Evolutionary conservation across 1,284 basidiomycete species (phyloP).

Genomic region (Porogramme epimiltina): DNA sequence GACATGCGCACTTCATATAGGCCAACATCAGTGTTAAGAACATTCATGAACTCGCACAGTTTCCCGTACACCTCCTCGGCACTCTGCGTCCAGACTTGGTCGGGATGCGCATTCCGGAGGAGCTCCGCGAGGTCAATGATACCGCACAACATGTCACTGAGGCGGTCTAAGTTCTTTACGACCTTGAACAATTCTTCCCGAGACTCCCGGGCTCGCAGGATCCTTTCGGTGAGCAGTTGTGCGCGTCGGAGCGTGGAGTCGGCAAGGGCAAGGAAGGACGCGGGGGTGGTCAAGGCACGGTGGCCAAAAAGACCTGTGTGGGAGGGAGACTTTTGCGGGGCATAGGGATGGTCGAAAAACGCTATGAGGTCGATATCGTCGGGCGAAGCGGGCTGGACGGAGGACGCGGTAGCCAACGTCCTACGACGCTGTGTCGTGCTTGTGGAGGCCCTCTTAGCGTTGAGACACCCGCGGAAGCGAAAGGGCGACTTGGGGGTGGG

Average conservation of each 20-base stretch:
- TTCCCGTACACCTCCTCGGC: conserved; percentile 90
- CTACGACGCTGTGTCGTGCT: conserved; percentile 1
- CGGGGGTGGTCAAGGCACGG: conserved; percentile 58
- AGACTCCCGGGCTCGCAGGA: conserved; percentile 65
- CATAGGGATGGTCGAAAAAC: conserved; percentile 69
- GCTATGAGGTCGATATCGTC: conserved; percentile 67
- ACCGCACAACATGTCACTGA: conserved; percentile 94
- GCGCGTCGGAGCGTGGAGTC: conserved; percentile 75
- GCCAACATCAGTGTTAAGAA: conserved; percentile 93
- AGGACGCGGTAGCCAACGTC: conserved; percentile 34
- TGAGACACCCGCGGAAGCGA: conserved; percentile 49
- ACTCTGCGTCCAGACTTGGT: conserved; percentile 78
- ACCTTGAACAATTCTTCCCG: conserved; percentile 77
- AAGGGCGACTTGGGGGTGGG: conserved; percentile 39
- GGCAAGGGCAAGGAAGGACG: conserved; percentile 63
- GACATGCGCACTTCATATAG: conserved; percentile 80
- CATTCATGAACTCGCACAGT: conserved; percentile 97
- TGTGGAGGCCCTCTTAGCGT: conserved; percentile 23
- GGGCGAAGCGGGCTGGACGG: conserved; percentile 51
- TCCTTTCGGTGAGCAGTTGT: conserved; percentile 72
- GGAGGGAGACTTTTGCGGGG: conserved; percentile 37
- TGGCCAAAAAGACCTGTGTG: conserved; percentile 79
- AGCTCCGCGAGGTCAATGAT: conserved; percentile 97
- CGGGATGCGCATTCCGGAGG: conserved; percentile 91
- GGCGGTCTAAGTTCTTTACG: conserved; percentile 92